Percentiles rank a stretch among this genome's conserved stretches.
Evolutionary conservation across 176 grass and related monocot genomes (phyloP).

Genomic region (Bothriochloa decipiens): DNA sequence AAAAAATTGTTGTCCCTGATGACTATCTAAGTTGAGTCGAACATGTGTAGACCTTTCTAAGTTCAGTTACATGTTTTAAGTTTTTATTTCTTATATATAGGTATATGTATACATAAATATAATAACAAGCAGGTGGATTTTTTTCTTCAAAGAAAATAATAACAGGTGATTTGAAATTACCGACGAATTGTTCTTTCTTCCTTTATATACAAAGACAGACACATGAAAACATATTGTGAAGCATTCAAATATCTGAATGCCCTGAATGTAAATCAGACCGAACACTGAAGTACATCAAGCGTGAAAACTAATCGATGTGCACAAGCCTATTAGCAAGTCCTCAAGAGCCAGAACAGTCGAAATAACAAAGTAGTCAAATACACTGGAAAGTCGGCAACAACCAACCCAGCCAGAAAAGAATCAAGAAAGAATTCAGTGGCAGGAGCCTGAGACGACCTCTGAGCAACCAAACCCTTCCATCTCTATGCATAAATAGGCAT

Average conservation of each 20-base stretch:
- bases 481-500: neutral
- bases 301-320: neutral
- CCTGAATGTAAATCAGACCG: neutral
- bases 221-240: neutral
- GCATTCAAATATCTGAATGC: neutral
- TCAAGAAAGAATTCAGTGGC: neutral
- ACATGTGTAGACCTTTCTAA: too few relatives aligned
- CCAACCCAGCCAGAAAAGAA: neutral
- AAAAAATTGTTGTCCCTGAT: too few relatives aligned
- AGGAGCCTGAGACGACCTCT: neutral
- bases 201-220: neutral
- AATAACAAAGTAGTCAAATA: neutral
- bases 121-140: too few relatives aligned
- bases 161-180: neutral
- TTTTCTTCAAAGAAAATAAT: too few relatives aligned
- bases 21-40: too few relatives aligned
- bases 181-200: neutral
- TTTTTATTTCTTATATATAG: too few relatives aligned
- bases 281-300: neutral
- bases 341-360: neutral
- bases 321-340: neutral
- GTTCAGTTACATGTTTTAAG: too few relatives aligned
- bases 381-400: neutral
- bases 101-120: too few relatives aligned
- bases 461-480: constrained; percentile 11